Base-by-base conservation (phyloP, 306 rosid species). In the Rosa lucieae region DNA sequence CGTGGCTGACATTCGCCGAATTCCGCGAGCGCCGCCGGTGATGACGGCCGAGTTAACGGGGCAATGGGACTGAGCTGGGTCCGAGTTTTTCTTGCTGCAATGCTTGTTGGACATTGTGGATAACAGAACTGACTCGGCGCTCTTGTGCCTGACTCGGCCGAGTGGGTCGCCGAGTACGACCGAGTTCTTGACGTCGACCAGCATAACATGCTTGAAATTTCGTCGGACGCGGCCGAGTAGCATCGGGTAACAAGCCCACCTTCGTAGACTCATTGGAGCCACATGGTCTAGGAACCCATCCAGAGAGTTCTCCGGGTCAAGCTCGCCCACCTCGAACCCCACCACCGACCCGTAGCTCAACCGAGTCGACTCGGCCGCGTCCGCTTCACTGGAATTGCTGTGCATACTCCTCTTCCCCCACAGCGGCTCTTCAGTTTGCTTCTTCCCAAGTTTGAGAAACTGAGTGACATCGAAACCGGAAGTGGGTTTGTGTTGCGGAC, bases 171-270 rank as follows among this genome's bases (percentile, higher is more conserved):
- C 81, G 8, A 89, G 58, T 3, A 95, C 48, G 0, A 92, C 5
- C 10, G 77, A 32, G 47, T 8, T 86, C 56, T 85, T 90, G 29
- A 80, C 90, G 73, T 89, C 98, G 3, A 85, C 88, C 23, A 92
- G 83, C 88, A 90, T 86, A 56, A 89, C 46, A 74, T 86, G 94
- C 82, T 91, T 95, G 90, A 92, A 95, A 44, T 74, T 82, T 14
- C 87, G 85, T 18, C 94, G 80, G 26, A 93, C 89, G 42, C 99
- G 96, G 40, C 97, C 98, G 12, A 95, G 89, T 2, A 92, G 82
- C 98, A 95, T 90, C 8, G 97, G 92, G 78, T 91, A 95, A 59
- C 97, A 92, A 2, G 97, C 96, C 99, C 99, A 95, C 40, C 98
- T 83, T 3, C 98, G 75, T 62, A 95, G 73, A 59, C 85, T 78